Base-by-base conservation (phyloP, 257 asterid genomes). In the Apocynum venetum region DNA sequence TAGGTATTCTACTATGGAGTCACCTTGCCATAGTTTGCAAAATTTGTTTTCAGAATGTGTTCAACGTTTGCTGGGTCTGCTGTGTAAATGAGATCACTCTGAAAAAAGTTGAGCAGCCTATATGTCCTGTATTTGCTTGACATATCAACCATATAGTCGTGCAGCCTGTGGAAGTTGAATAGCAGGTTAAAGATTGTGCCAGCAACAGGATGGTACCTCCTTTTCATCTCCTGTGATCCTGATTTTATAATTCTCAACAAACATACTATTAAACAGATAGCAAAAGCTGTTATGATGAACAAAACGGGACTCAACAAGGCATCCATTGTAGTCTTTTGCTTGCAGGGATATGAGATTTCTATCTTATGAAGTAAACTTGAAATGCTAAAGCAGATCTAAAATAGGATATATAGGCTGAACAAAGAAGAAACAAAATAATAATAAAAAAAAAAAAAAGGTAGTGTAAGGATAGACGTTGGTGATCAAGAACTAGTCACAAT, bases 1-100 rank as follows among this genome's bases (percentile, higher is more conserved):
- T 13, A 2, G 41, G 41, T 60, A 56, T 68, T 73, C 31, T 31
- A 47, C 14, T 20, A 10, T 64, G 1, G 44, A 81, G 38, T 46
- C 73, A 90, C 97, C 94, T 88, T 88, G 59, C 95, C 91, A 38
- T 87, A 91, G 79, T 89, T 89, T 0, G 84, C 43, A 46, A 91
- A 89, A 48, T 89, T 91, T 0, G 93, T 84, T 71, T 91, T 89
- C 80, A 89, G 94, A 66, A 91, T 81, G 73, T 89, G 84, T 84
- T 89, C 96, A 12, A 91, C 80, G 41, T 81, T 89, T 0, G 83
- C 92, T 36, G 92, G 94, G 73, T 91, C 94, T 3, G 87, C 86
- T 67, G 97, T 91, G 87, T 49, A 91, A 38, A 89, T 79, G 41
- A 85, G 6, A 36, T 65, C 89, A 51, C 64, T 63, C 70, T 83